A percentile compares a stretch with the other conserved stretches of the same genome.
Conservation (phyloP, 1,284 basidiomycete genomes). For the Ganoderma boninense region DNA sequence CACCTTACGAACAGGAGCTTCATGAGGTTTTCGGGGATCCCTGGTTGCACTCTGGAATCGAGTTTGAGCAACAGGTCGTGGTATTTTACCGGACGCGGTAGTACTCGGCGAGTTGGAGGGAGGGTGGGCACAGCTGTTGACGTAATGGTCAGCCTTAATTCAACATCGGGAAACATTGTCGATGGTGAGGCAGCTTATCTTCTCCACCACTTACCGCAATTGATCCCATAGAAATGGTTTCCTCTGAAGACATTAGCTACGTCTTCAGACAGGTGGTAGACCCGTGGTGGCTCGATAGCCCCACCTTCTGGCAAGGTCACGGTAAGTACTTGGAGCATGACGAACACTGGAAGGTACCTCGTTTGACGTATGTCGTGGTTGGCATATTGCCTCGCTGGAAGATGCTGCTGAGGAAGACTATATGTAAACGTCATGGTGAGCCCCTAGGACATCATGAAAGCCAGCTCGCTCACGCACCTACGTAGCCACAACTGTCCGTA, state of each 20-base stretch:
- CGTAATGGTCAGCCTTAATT: neutral
- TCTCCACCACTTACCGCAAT: neutral
- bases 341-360: neutral
- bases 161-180: neutral
- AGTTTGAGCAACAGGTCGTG: neutral
- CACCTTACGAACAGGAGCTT: neutral
- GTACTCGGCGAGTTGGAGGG: neutral
- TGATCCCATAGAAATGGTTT: neutral
- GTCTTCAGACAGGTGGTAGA: neutral
- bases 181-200: neutral
- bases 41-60: neutral
- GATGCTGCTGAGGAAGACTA: neutral
- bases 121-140: neutral
- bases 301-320: neutral
- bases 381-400: neutral
- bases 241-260: neutral
- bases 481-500: neutral
- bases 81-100: neutral
- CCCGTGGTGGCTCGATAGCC: neutral
- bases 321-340: neutral
- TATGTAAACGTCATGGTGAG: neutral
- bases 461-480: neutral
- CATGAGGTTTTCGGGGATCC: neutral
- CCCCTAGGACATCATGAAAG: neutral
- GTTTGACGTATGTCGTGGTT: neutral